Conservation (phyloP, 2,329 filamentous ascomycete species). For the Coniella lustricola region DNA sequence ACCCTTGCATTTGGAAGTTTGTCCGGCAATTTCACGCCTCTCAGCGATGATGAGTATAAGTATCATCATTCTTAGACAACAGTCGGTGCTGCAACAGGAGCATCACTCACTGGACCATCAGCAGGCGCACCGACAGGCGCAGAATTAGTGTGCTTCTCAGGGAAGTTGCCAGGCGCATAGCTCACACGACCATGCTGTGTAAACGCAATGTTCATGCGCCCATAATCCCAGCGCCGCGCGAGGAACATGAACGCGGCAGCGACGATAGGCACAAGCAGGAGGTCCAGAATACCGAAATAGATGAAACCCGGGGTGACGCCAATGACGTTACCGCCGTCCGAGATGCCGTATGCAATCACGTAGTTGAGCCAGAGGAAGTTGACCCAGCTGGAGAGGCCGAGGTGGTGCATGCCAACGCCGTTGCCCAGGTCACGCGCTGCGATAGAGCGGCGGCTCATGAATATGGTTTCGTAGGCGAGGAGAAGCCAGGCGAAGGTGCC, state of each 20-base stretch:
- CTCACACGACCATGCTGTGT: constrained; percentile 47
- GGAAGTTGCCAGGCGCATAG: constrained; percentile 33
- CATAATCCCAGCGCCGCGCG: constrained; percentile 44
- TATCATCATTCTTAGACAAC: constrained; percentile 7
- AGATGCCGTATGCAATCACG: constrained; percentile 45
- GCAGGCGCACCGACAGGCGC: constrained; percentile 18
- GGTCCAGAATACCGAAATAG: constrained; percentile 48
- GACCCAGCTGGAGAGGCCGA: constrained; percentile 37
- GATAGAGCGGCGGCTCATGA: constrained; percentile 27
- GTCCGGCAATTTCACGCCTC: too few species aligned
- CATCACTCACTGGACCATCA: constrained; percentile 12
- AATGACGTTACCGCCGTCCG: constrained; percentile 45
- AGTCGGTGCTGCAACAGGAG: not conserved
- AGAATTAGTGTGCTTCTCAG: constrained; percentile 33
- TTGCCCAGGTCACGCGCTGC: constrained; percentile 35
- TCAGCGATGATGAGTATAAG: too few species aligned
- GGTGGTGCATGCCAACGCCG: constrained; percentile 33
- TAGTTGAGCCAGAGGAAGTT: constrained; percentile 49
- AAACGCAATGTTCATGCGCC: constrained; percentile 43
- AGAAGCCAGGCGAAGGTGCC: constrained; percentile 40
- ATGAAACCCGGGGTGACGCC: constrained; percentile 38
- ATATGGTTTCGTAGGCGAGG: constrained; percentile 38
- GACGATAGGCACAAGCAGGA: constrained; percentile 39
- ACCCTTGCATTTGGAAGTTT: too few species aligned
- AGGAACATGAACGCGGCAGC: constrained; percentile 36